A percentile compares a stretch with the other conserved stretches of the same genome.
Evolutionary conservation across 108 stramenopile species (phyloP).

Genomic region (Cyclotella distinguenda): DNA sequence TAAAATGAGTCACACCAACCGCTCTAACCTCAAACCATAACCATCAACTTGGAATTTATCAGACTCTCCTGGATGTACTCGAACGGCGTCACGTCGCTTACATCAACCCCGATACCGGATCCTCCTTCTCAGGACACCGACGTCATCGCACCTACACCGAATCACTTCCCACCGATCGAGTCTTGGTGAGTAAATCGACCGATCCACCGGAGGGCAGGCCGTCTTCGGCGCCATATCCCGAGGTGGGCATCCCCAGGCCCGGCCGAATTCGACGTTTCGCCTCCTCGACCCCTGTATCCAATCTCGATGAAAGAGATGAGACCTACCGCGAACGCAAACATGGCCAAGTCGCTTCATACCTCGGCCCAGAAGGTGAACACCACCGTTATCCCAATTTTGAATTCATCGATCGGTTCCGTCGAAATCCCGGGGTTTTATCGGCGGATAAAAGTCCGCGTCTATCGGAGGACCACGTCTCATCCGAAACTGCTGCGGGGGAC

Average conservation of each 20-base stretch:
- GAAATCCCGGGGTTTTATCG: background rate
- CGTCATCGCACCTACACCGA: conserved; percentile 13
- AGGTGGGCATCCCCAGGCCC: background rate
- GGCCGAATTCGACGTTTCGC: too few species aligned
- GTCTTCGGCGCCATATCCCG: background rate
- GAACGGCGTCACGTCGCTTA: conserved; percentile 43
- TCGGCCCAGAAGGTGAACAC: too few species aligned
- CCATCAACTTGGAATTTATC: too few species aligned
- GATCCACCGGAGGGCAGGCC: background rate
- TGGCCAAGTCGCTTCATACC: too few species aligned
- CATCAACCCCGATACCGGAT: background rate
- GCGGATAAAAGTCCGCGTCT: background rate
- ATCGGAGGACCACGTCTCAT: background rate
- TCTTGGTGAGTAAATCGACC: background rate
- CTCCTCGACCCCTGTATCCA: too few species aligned
- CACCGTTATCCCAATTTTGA: too few species aligned
- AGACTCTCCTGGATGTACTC: conserved; percentile 41
- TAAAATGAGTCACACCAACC: too few species aligned
- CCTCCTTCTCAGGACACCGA: conserved; percentile 1
- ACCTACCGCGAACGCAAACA: too few species aligned
- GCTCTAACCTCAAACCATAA: too few species aligned
- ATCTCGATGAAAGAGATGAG: too few species aligned
- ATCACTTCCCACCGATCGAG: background rate
- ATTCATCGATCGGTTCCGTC: background rate
- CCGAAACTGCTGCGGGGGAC: background rate